Conservation (phyloP, 305 asterid genomes). For the Nicotiana rustica region DNA sequence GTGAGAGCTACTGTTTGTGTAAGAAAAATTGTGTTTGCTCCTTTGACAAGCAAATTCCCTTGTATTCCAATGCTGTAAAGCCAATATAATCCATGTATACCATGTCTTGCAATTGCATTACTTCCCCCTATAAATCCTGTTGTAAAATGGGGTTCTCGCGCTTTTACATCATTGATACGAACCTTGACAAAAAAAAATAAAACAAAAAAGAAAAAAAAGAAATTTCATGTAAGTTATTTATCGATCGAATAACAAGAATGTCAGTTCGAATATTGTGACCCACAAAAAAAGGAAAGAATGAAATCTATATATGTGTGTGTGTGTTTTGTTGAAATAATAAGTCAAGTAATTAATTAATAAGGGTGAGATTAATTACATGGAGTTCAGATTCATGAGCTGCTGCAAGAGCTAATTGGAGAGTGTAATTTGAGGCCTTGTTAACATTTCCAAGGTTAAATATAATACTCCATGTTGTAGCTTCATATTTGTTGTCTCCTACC, state of each 20-base stretch:
- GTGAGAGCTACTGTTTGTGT: slow-evolving; percentile 41
- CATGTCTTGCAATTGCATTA: slow-evolving; percentile 73
- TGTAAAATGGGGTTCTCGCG: slow-evolving; percentile 44
- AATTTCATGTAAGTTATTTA: too few relatives aligned
- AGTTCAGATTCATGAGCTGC: slow-evolving; percentile 35
- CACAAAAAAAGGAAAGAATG: too few relatives aligned
- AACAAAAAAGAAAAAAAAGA: too few relatives aligned
- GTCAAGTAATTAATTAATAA: background rate
- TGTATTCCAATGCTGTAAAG: slow-evolving; percentile 41
- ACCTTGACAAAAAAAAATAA: too few relatives aligned
- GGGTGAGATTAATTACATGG: background rate
- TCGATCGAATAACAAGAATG: background rate
- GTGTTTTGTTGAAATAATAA: background rate
- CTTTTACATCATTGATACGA: slow-evolving; percentile 44
- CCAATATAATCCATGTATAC: slow-evolving; percentile 59
- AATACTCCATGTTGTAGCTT: slow-evolving; percentile 43
- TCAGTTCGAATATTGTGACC: too few relatives aligned
- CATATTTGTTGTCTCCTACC: slow-evolving; percentile 29
- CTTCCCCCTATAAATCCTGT: slow-evolving; percentile 60
- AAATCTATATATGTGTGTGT: too few relatives aligned
- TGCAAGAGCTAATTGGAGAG: slow-evolving; percentile 43
- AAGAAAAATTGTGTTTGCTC: slow-evolving; percentile 53
- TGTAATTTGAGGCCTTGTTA: slow-evolving; percentile 34
- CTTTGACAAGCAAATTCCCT: slow-evolving; percentile 44
- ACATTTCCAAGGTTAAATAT: slow-evolving; percentile 34